Base-by-base conservation (phyloP, 208 protist species). In the Trypanosoma vivax region DNA sequence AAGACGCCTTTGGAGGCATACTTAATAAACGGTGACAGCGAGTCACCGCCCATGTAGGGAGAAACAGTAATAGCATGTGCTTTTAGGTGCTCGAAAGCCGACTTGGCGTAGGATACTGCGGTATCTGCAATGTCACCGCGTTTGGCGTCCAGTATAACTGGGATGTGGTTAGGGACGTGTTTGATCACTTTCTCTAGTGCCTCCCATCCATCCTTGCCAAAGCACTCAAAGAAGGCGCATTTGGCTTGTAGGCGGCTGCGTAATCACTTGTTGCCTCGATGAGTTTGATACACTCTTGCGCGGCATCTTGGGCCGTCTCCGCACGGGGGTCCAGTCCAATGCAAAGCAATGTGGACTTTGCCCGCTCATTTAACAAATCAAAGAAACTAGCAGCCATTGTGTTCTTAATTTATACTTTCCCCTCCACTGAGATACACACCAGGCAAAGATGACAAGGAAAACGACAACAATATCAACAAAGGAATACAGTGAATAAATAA, bases 171-270 rank as follows among this genome's bases (percentile, higher is more conserved):
- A 13, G 86, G 86, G 39, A 93, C 54, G 56, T 77, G 35, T 5
- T 53, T 53, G 46, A 93, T 87, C 11, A 93, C 65, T 29, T 79
- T 56, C 21, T 49, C 39, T 49, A 93, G 68, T 46, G 73, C 79
- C 18, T 56, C 46, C 86, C 86, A 93, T 5, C 86, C 86, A 42
- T 85, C 52, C 19, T 56, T 53, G 3, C 86, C 86, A 46, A 87
- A 88, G 40, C 74, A 59, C 67, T 93, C 86, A 50, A 93, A 93
- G 62, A 93, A 93, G 40, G 86, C 86, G 82, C 86, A 60, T 93
- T 93, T 31, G 86, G 86, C 66, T 93, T 93, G 65, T 87, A 93
- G 24, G 79, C 81, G 13, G 86, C 86, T 34, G 86, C 82, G 69
- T 83, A 93, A 16, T 88, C 72, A 39, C 74, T 61, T 18, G 86